Conservation (phyloP, 345 rosid species). For the Bruguiera gymnorhiza region DNA sequence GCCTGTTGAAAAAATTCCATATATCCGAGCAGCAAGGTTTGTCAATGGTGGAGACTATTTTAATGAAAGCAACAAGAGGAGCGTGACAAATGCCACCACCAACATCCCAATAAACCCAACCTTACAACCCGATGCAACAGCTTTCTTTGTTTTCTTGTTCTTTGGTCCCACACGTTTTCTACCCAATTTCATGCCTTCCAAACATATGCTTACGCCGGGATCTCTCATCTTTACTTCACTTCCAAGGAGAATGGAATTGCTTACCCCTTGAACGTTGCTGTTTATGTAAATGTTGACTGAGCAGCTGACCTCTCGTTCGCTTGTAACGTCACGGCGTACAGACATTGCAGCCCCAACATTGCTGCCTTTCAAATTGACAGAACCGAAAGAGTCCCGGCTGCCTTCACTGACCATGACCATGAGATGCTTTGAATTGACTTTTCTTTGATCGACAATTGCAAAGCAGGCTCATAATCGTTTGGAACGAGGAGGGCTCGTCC, state of each 20-base stretch:
- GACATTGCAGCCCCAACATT: slow-evolving; percentile 64
- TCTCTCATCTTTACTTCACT: slow-evolving; percentile 39
- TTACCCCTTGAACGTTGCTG: slow-evolving; percentile 48
- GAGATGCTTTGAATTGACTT: no score
- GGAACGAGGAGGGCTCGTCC: no score
- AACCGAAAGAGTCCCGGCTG: slow-evolving; percentile 16
- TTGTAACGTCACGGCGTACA: slow-evolving; percentile 22
- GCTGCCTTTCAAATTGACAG: slow-evolving; percentile 47
- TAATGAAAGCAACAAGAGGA: no score
- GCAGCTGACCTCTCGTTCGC: slow-evolving; percentile 30
- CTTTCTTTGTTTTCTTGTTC: background rate
- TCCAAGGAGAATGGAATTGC: slow-evolving; percentile 40
- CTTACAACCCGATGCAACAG: background rate
- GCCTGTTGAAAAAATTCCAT: no score
- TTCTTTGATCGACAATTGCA: no score
- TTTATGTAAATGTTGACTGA: slow-evolving; percentile 51
- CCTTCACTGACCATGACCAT: slow-evolving; percentile 19
- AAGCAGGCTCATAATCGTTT: no score
- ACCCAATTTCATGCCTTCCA: slow-evolving; percentile 11
- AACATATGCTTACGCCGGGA: slow-evolving; percentile 31
- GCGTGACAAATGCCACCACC: background rate
- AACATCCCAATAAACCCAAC: slow-evolving; percentile 5
- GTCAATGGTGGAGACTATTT: no score
- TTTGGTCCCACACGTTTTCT: slow-evolving; percentile 5
- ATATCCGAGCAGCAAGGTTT: no score